Conservation (phyloP, 148 eudicot genomes). For the Fagopyrum tataricum region DNA sequence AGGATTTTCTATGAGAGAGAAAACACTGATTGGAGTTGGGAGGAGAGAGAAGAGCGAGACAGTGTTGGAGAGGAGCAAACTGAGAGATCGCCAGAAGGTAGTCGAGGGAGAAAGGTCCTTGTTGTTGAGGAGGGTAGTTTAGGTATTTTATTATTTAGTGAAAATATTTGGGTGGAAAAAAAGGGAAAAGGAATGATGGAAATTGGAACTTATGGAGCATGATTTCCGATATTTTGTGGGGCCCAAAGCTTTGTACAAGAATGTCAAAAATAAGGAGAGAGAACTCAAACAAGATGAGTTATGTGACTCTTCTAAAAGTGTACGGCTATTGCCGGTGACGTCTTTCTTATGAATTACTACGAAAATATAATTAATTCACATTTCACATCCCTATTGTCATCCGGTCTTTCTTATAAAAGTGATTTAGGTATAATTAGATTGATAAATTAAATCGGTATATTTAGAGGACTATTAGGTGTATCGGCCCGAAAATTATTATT, state of each 20-base stretch:
- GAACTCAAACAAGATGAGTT: background rate
- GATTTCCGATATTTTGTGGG: constrained; percentile 10
- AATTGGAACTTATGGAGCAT: background rate
- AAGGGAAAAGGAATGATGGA: constrained; percentile 6
- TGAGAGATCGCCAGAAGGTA: constrained; percentile 26
- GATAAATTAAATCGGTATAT: no score
- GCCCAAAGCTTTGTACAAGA: constrained; percentile 4
- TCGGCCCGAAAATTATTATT: no score
- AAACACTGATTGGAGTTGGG: constrained; percentile 2
- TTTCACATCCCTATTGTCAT: no score
- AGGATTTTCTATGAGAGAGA: constrained; percentile 10
- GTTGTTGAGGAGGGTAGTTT: background rate
- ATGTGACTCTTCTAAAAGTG: background rate
- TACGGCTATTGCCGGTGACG: background rate
- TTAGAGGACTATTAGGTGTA: no score
- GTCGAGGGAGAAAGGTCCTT: constrained; percentile 13
- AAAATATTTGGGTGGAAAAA: constrained; percentile 2
- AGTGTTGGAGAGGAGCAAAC: constrained; percentile 19
- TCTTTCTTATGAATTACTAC: no score
- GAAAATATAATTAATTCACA: no score
- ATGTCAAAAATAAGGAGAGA: background rate
- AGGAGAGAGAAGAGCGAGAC: background rate
- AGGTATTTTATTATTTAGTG: background rate
- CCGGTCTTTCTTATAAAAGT: no score
- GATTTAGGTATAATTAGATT: no score